Evolutionary conservation across 2,329 filamentous ascomycete species (phyloP).

Genomic region (Sarocladium oryzae): DNA sequence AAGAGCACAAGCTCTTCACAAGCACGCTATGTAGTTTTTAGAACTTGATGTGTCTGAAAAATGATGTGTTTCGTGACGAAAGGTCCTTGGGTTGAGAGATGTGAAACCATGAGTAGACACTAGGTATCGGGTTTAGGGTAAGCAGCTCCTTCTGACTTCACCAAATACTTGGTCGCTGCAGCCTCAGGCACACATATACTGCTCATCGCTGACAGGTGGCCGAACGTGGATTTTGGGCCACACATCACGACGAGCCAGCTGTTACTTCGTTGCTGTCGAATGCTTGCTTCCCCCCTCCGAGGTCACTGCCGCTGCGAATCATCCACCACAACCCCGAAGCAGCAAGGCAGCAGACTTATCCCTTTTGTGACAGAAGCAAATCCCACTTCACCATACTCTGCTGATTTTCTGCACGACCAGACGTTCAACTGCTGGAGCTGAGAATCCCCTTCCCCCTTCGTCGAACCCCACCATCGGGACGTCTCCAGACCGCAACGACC

Average conservation of each 20-base stretch:
- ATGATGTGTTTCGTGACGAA: no score
- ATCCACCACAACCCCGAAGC: neutral
- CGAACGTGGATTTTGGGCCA: slow-evolving; percentile 6
- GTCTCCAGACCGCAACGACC: slow-evolving; percentile 18
- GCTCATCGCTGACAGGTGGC: slow-evolving; percentile 8
- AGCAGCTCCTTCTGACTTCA: no score
- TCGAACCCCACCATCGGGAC: slow-evolving; percentile 9
- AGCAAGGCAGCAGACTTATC: neutral
- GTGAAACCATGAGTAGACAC: no score
- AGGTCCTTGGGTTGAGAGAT: no score
- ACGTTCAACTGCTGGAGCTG: neutral
- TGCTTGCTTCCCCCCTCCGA: slow-evolving; percentile 4
- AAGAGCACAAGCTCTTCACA: no score
- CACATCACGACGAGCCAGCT: slow-evolving; percentile 8
- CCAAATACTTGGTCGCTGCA: no score
- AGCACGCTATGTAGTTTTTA: no score
- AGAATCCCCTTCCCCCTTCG: slow-evolving; percentile 3
- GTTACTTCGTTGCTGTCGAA: slow-evolving; percentile 5
- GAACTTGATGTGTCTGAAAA: no score
- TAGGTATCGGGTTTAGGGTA: no score
- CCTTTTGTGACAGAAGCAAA: neutral
- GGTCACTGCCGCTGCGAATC: slow-evolving; percentile 3
- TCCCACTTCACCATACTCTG: neutral
- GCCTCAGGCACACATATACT: slow-evolving; percentile 7
- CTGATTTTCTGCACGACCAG: slow-evolving; percentile 1